Evolutionary conservation across 495 filamentous ascomycete genomes (phyloP), one percentile per base, ranked within the genome.

Genomic region (Aspergillus wentii): DNA sequence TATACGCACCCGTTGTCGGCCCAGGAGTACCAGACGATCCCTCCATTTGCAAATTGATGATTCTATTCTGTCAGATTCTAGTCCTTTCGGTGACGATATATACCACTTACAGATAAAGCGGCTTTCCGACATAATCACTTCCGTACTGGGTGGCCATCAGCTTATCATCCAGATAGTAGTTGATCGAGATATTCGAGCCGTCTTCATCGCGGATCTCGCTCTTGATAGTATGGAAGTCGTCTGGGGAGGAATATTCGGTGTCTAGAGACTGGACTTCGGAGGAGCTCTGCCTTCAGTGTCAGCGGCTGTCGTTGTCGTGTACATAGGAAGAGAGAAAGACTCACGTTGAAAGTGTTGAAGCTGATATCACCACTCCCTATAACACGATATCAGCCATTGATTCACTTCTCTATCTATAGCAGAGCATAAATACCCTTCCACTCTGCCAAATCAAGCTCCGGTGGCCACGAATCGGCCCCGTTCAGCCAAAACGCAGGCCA

Each of bases 401-500:
- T 11, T 17, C 9, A 20, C 9, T 15, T 13, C 5, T 3, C 1
- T 13, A 30, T 23, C 22, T 6, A 33, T 8, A 11, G 15, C 3
- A 9, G 23, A 15, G 23, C 9, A 4, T 17, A 2, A 14, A 42
- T n/a, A n/a, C 44, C 38, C 46, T 79, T 80, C 77, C 77, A 79
- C 53, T 79, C 76, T 1, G 74, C 76, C 58, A 79, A 63, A 41
- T 81, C 76, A 25, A 79, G 62, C 64, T 79, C 77, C 0, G 77
- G 76, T 33, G 75, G 76, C 76, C 77, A 81, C 6, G 66, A 62
- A 10, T 68, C 44, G 2, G 71, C 72, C 0, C 63, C 73, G 15
- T 74, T 75, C 20, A 80, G 53, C 77, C 76, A 81, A 23, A 83
- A 76, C 3, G 77, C 77, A 4, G 75, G 75, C 75, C 76, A 79